Conservation (phyloP, 2,329 filamentous ascomycete genomes). For the Ceratocystis eucalypticola region DNA sequence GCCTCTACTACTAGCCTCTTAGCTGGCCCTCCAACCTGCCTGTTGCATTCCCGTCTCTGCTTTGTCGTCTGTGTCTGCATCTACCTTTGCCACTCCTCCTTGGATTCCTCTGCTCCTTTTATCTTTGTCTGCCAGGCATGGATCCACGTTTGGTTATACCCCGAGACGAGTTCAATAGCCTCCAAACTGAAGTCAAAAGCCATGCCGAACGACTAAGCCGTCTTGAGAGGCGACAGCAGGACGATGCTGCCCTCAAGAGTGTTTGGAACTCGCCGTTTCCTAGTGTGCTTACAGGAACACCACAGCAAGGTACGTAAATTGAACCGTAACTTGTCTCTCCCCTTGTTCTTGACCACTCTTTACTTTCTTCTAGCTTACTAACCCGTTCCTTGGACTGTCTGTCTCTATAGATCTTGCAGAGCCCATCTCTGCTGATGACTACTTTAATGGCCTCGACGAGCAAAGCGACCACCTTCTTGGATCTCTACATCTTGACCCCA, state of each 20-base stretch:
- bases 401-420: slow-evolving; percentile 10
- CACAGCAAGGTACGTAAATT: slow-evolving; percentile 58
- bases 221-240: slow-evolving; percentile 53
- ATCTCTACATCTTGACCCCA: slow-evolving; percentile 64
- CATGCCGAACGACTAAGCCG: slow-evolving; percentile 49
- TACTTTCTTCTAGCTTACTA: slow-evolving; percentile 6
- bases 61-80: background rate
- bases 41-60: background rate
- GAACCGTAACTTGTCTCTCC: background rate
- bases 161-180: slow-evolving; percentile 52
- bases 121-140: slow-evolving; percentile 35
- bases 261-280: slow-evolving; percentile 93
- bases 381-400: no score
- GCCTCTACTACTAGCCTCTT: background rate
- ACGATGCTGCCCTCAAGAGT: slow-evolving; percentile 60
- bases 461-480: slow-evolving; percentile 67
- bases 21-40: background rate
- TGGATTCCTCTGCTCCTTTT: background rate
- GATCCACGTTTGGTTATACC: slow-evolving; percentile 47
- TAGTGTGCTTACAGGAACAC: slow-evolving; percentile 66
- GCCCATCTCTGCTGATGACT: slow-evolving; percentile 46
- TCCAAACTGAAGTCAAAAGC: slow-evolving; percentile 59
- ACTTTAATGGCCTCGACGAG: slow-evolving; percentile 84
- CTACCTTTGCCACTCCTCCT: background rate
- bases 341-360: background rate